Base-by-base conservation (phyloP, 202 grass and related monocot species). In the Zizania palustris region DNA sequence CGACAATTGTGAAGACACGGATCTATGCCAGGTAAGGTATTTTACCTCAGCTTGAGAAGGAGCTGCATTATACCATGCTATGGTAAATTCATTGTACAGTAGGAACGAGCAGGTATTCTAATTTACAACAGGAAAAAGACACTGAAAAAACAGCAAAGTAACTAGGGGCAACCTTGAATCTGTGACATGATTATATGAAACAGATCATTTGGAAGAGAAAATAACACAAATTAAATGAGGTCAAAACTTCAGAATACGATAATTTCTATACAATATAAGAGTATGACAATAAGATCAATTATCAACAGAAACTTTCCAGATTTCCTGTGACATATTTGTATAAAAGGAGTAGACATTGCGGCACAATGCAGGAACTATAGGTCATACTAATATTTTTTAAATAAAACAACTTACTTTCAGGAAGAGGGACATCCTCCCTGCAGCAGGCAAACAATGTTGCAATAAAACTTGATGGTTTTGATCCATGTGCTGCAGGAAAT, bases 21-120 rank as follows among this genome's bases (percentile, higher is more conserved):
- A 92, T 63, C 65, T 86, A 83, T 92, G 66, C 87, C 82, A 97
- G 19, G 82, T 88, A 83, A 92, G 73, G 75, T 88, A 93, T 64
- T 90, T 93, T 67, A 82, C 59, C 54, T 86, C 80, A 43, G 71
- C 80, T 80, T 82, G 55, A 84, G 80, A 53, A 83, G 85, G 68
- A 36, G 33, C 85, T 97, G 85, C 82, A 92, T 87, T 36, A 69
- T 62, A 62, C 16, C 44, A 62, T 61, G 5, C 5, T 22, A 4
- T 40, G 69, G 16, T 10, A 45, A 51, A 62, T 74, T 69, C 16
- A 40, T 79, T 85, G 16, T 49, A 61, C 7, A 3, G 1, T 43
- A 14, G 37, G 73, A 28, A 67, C 11, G 4, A 14, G 0, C 42
- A 60, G 1, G 8, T 51, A 3, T 73, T 20, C 3, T 58, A 20